These are phyloP conservation scores for Rubroshorea leprosula DNA, from an alignment of 345 rosid species.

Conservation along the genomic window DNA sequence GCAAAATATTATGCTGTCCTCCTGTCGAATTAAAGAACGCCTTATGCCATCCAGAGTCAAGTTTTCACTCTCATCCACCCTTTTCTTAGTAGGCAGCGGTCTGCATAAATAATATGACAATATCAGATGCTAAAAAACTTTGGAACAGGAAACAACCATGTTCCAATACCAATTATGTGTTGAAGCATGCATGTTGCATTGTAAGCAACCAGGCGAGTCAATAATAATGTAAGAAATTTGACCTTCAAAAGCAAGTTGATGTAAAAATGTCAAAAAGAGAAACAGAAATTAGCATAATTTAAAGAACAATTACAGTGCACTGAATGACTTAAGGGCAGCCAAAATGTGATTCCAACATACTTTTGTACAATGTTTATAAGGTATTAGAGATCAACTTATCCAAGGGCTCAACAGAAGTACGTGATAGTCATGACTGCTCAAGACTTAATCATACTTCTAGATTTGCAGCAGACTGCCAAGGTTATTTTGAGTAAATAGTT, in stretches of 20 bases:
- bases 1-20: constrained; percentile 63
- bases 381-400: too few species aligned
- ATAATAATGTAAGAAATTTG: neutral
- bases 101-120: neutral
- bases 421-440: too few species aligned
- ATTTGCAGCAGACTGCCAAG: too few species aligned
- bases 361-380: too few species aligned
- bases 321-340: too few species aligned
- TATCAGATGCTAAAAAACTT: neutral
- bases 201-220: neutral
- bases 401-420: too few species aligned
- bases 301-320: neutral
- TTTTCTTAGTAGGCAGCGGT: constrained; percentile 13
- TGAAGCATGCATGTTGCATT: neutral
- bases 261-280: too few species aligned
- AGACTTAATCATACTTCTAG: too few species aligned
- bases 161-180: neutral
- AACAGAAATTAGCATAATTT: too few species aligned
- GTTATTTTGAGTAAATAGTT: too few species aligned
- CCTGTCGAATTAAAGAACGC: constrained; percentile 49
- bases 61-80: constrained; percentile 51
- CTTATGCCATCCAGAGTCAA: constrained; percentile 58
- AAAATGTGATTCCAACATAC: too few species aligned
- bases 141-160: neutral
- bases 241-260: neutral